phyloP scores from a whole-genome alignment of 257 asterid species.

The Linaria vulgaris region DNA sequence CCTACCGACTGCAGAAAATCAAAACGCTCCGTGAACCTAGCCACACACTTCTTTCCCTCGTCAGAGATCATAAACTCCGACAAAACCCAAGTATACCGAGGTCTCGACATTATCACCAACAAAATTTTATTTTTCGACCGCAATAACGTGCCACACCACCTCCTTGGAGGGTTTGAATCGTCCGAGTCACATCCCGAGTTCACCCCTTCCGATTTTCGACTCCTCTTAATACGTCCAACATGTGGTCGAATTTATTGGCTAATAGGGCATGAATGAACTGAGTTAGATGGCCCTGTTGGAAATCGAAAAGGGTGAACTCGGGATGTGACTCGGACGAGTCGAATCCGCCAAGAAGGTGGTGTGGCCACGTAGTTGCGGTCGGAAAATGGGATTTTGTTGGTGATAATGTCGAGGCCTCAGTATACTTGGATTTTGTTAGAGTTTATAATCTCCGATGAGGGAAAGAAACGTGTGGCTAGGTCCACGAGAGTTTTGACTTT shows the following conservation, averaged over 20 bases:
- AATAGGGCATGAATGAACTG: too few species aligned
- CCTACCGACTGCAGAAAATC: conserved; percentile 93
- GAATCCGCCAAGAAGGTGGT: conserved; percentile 77
- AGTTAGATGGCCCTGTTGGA: too few species aligned
- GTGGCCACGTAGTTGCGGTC: conserved; percentile 60
- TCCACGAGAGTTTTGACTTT: conserved; percentile 84
- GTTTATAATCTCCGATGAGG: conserved; percentile 69
- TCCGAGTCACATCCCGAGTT: conserved; percentile 62
- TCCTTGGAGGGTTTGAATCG: conserved; percentile 63
- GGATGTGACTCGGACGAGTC: conserved; percentile 45
- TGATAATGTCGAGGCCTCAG: conserved; percentile 63
- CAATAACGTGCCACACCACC: conserved; percentile 63
- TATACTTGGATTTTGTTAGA: conserved; percentile 85
- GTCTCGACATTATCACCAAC: conserved; percentile 74
- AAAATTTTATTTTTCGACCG: conserved; percentile 59
- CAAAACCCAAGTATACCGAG: conserved; percentile 71
- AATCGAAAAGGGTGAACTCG: conserved; percentile 63
- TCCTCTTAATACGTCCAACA: conserved; percentile 36
- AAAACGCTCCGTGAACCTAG: conserved; percentile 72
- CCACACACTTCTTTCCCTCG: conserved; percentile 50
- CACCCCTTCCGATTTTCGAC: conserved; percentile 58
- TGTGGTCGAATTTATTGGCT: conserved; percentile 60
- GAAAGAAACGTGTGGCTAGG: conserved; percentile 58
- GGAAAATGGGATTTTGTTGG: conserved; percentile 63
- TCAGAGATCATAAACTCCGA: conserved; percentile 88